Percentiles rank a stretch among this genome's conserved stretches.
These are phyloP conservation scores for Podaxis mareebaensis DNA, from an alignment of 768 basidiomycete genomes.

Conservation along the genomic window DNA sequence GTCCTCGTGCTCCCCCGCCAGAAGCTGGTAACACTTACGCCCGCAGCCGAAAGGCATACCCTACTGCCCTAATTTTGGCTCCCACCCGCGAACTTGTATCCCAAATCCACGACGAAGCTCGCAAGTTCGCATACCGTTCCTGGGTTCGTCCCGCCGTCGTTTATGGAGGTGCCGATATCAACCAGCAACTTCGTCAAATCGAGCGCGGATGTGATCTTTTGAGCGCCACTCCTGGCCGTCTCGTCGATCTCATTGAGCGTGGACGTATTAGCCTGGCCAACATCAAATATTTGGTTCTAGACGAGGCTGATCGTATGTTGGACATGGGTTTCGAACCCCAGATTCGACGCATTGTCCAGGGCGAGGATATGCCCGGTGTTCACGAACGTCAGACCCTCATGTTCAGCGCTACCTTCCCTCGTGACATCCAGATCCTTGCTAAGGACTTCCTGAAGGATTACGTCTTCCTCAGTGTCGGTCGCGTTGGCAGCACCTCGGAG, in stretches of 20 bases:
- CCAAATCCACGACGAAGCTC: conserved; percentile 98
- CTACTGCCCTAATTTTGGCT: conserved; percentile 95
- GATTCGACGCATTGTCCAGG: conserved; percentile 96
- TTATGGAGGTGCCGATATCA: conserved; percentile 99
- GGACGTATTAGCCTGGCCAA: conserved; percentile 95
- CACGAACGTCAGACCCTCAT: conserved; percentile 95
- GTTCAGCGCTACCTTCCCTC: conserved; percentile 99
- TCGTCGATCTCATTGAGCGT: conserved; percentile 97
- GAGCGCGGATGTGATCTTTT: conserved; percentile 97
- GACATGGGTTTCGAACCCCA: conserved; percentile 99
- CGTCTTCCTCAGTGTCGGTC: conserved; percentile 97
- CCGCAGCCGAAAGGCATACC: conserved; percentile 87
- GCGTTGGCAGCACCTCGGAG: conserved; percentile 97
- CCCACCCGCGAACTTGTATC: conserved; percentile 98
- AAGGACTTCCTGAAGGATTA: conserved; percentile 98
- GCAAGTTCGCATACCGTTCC: conserved; percentile 98
- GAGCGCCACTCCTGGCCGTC: conserved; percentile 95
- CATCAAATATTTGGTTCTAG: conserved; percentile 96
- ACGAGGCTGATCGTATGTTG: conserved; percentile 99
- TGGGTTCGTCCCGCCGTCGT: conserved; percentile 99
- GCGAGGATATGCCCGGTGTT: conserved; percentile 97
- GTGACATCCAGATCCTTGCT: conserved; percentile 96
- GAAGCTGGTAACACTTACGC: conserved; percentile 51
- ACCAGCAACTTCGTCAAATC: conserved; percentile 87
- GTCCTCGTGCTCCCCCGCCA: conserved; percentile 73